These are phyloP conservation scores for Globisporangium iwayamae DNA, from an alignment of 352 stramenopile genomes.

Conservation along the genomic window DNA sequence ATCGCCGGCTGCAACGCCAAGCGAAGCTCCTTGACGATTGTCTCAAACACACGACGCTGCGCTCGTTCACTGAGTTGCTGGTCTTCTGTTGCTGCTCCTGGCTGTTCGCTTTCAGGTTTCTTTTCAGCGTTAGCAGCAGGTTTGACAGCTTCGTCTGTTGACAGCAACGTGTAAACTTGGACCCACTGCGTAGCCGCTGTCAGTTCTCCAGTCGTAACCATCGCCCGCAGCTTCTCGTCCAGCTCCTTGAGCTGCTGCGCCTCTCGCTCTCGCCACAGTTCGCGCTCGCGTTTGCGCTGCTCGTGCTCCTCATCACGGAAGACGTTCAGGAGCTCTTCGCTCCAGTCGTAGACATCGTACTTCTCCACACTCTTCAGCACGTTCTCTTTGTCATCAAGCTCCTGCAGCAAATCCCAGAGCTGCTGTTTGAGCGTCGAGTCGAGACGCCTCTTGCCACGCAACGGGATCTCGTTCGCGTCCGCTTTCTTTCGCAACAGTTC, in stretches of 20 bases:
- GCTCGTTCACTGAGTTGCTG: slow-evolving; percentile 36
- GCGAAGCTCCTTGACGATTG: slow-evolving; percentile 38
- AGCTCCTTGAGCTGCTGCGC: slow-evolving; percentile 31
- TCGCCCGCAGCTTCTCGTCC: slow-evolving; percentile 16
- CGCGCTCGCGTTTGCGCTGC: slow-evolving; percentile 44
- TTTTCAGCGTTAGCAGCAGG: background rate
- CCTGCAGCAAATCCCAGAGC: slow-evolving; percentile 35
- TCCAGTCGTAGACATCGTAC: slow-evolving; percentile 65
- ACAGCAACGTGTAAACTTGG: background rate
- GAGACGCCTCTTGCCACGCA: slow-evolving; percentile 31
- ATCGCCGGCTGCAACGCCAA: slow-evolving; percentile 26
- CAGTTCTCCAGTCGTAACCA: slow-evolving; percentile 20
- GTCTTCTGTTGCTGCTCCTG: background rate
- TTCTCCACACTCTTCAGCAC: slow-evolving; percentile 34
- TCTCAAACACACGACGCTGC: slow-evolving; percentile 55
- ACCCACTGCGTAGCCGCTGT: slow-evolving; percentile 6
- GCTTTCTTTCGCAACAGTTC: slow-evolving; percentile 32
- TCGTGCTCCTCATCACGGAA: slow-evolving; percentile 46
- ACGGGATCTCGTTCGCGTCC: slow-evolving; percentile 21
- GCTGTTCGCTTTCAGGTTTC: background rate
- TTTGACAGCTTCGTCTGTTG: background rate
- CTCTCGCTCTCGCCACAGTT: slow-evolving; percentile 33
- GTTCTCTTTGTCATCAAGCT: slow-evolving; percentile 19
- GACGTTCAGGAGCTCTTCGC: slow-evolving; percentile 41
- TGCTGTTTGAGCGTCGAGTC: slow-evolving; percentile 45